Evolutionary conservation across 2,329 filamentous ascomycete genomes (phyloP).

Genomic region (Monosporascus cannonballus): DNA sequence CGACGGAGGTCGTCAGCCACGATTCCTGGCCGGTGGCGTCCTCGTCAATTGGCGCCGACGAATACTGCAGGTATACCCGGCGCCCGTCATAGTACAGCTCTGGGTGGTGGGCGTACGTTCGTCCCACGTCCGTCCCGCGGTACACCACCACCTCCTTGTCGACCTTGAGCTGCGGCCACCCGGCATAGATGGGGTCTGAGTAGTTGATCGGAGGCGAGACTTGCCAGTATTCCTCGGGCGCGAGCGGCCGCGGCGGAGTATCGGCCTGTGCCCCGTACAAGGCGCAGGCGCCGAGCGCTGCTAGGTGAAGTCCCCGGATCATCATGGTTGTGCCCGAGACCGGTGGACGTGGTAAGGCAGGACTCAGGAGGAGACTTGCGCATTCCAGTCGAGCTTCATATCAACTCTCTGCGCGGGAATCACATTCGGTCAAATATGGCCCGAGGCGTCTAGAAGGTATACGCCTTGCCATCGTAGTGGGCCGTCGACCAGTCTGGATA

Average conservation of each 20-base stretch:
- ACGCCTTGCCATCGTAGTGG: too few relatives aligned
- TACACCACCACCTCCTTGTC: slow-evolving; percentile 15
- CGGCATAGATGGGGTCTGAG: slow-evolving; percentile 16
- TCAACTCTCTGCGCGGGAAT: not conserved
- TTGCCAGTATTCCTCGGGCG: slow-evolving; percentile 6
- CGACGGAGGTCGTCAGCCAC: slow-evolving; percentile 14
- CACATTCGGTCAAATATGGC: not conserved
- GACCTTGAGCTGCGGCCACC: slow-evolving; percentile 17
- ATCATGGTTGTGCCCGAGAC: not conserved
- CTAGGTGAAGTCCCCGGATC: not conserved
- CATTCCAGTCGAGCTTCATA: not conserved
- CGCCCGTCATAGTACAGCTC: slow-evolving; percentile 13
- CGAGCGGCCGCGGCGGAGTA: not conserved
- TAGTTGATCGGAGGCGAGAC: slow-evolving; percentile 16
- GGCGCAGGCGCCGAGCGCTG: not conserved
- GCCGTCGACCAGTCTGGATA: too few relatives aligned
- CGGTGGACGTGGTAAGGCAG: not conserved
- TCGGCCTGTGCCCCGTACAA: not conserved
- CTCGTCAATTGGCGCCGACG: slow-evolving; percentile 19
- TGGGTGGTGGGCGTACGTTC: slow-evolving; percentile 20
- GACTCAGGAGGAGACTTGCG: not conserved
- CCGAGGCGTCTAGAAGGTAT: not conserved
- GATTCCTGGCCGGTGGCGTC: slow-evolving; percentile 21
- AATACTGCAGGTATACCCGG: slow-evolving; percentile 14
- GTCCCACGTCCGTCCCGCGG: slow-evolving; percentile 13